These are phyloP conservation scores for Phaeomoniella chlamydospora DNA, from an alignment of 2,329 filamentous ascomycete species.

Conservation along the genomic window DNA sequence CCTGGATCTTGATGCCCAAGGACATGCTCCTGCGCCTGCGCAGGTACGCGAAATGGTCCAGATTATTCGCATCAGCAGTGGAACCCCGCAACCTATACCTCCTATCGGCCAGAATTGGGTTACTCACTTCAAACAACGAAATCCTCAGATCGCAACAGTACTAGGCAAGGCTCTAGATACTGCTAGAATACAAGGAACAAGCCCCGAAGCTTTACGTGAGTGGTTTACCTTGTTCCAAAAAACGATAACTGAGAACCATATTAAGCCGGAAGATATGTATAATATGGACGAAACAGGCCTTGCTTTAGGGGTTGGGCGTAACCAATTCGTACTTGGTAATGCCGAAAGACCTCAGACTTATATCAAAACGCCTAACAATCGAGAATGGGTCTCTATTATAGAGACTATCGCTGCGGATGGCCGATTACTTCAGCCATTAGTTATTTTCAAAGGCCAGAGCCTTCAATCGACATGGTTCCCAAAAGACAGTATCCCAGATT, in stretches of 20 bases:
- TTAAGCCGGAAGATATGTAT: constrained; percentile 9
- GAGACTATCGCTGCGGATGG: constrained; percentile 8
- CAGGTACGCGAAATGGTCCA: background rate
- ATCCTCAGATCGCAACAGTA: background rate
- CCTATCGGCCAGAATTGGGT: background rate
- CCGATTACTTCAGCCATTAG: constrained; percentile 4
- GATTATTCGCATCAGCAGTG: background rate
- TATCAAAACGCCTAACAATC: constrained; percentile 5
- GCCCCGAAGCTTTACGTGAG: background rate
- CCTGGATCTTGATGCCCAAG: background rate
- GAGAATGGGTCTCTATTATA: constrained; percentile 9
- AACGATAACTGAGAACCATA: constrained; percentile 2
- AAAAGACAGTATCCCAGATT: constrained; percentile 4
- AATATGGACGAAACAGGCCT: constrained; percentile 9
- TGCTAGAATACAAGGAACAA: background rate
- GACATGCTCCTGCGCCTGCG: background rate
- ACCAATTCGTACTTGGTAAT: constrained; percentile 5
- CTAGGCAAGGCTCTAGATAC: background rate
- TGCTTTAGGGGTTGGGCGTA: constrained; percentile 4
- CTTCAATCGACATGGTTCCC: constrained; percentile 10
- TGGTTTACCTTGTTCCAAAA: background rate
- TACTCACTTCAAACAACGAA: background rate
- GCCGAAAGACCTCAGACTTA: constrained; percentile 1
- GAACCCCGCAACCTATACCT: background rate
- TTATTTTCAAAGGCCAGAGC: constrained; percentile 11